phyloP scores from a whole-genome alignment of 805 yeast genomes.

The Schwanniomyces polymorphus region DNA sequence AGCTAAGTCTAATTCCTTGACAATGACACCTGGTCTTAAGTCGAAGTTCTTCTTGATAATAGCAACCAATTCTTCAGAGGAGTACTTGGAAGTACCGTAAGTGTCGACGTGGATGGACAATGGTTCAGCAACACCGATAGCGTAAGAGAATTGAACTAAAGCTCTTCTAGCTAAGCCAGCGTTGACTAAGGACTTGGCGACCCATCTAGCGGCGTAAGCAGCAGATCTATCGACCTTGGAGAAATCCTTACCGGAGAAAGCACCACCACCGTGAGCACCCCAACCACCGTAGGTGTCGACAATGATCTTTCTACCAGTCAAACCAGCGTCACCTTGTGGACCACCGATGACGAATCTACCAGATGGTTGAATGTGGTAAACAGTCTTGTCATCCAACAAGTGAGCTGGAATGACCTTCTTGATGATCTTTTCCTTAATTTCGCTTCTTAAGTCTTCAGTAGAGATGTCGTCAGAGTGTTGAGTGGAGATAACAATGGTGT shows the following conservation, averaged over 20 bases:
- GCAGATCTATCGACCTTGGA: constrained; percentile 99
- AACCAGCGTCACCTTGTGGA: constrained; percentile 99
- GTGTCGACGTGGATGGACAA: constrained; percentile 96
- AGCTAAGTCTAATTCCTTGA: constrained; percentile 93
- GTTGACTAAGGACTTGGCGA: constrained; percentile 93
- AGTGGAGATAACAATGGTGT: constrained; percentile 95
- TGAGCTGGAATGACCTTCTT: constrained; percentile 90
- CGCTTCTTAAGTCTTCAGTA: constrained; percentile 85
- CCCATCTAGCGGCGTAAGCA: constrained; percentile 99
- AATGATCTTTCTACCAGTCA: constrained; percentile 98
- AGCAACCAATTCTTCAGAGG: constrained; percentile 86
- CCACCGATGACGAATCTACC: constrained; percentile 99
- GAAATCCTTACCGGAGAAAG: constrained; percentile 99
- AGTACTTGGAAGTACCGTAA: constrained; percentile 92
- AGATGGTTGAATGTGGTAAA: constrained; percentile 98
- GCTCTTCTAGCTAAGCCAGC: constrained; percentile 97
- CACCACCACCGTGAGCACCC: constrained; percentile 99
- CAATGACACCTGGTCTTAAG: constrained; percentile 99
- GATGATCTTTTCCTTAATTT: constrained; percentile 76
- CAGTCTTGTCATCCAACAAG: constrained; percentile 90
- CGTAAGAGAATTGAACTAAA: constrained; percentile 97
- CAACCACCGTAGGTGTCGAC: constrained; percentile 99
- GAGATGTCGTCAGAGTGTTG: constrained; percentile 97
- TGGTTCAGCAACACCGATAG: constrained; percentile 99
- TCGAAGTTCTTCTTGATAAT: constrained; percentile 94